Percentiles rank a stretch among this genome's conserved stretches.
phyloP scores from a whole-genome alignment of 1,139 yeast species.

The Saccharomyces hybrid region DNA sequence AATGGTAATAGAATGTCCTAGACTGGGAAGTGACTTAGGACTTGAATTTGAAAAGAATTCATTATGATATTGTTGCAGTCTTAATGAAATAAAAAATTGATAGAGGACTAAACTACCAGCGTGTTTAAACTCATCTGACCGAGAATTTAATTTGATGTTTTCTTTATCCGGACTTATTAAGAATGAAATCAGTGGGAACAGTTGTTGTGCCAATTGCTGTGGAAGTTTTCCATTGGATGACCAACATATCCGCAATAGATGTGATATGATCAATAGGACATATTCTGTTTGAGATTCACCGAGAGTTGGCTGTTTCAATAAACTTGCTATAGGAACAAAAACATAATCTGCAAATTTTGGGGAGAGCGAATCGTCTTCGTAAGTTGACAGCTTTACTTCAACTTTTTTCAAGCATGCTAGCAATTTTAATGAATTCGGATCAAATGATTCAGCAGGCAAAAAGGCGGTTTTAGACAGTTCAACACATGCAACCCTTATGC shows the following conservation, averaged over 20 bases:
- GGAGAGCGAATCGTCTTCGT: slow-evolving; percentile 24
- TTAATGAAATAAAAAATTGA: slow-evolving; percentile 12
- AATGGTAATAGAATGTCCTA: slow-evolving; percentile 43
- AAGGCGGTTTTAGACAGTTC: slow-evolving; percentile 37
- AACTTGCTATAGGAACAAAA: slow-evolving; percentile 49
- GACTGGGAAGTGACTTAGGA: slow-evolving; percentile 32
- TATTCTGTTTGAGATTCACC: slow-evolving; percentile 40
- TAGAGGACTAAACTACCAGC: slow-evolving; percentile 38
- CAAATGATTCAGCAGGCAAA: slow-evolving; percentile 32
- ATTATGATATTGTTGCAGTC: slow-evolving; percentile 26
- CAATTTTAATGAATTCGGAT: slow-evolving; percentile 29
- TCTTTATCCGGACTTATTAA: slow-evolving; percentile 32
- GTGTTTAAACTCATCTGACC: slow-evolving; percentile 36
- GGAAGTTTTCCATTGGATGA: slow-evolving; percentile 32
- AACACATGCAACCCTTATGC: slow-evolving; percentile 36
- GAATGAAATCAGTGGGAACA: slow-evolving; percentile 42
- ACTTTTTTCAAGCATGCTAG: slow-evolving; percentile 32
- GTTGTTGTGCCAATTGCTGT: slow-evolving; percentile 39
- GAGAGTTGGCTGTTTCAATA: slow-evolving; percentile 40
- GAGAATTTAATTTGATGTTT: slow-evolving; percentile 9
- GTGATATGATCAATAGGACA: slow-evolving; percentile 36
- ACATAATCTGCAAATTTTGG: slow-evolving; percentile 50
- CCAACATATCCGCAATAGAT: slow-evolving; percentile 45
- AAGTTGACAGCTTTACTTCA: slow-evolving; percentile 20
- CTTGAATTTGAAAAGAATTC: slow-evolving; percentile 32